These are phyloP conservation scores for Pterocarpus santalinus DNA, from an alignment of 306 rosid species.

Conservation along the genomic window DNA sequence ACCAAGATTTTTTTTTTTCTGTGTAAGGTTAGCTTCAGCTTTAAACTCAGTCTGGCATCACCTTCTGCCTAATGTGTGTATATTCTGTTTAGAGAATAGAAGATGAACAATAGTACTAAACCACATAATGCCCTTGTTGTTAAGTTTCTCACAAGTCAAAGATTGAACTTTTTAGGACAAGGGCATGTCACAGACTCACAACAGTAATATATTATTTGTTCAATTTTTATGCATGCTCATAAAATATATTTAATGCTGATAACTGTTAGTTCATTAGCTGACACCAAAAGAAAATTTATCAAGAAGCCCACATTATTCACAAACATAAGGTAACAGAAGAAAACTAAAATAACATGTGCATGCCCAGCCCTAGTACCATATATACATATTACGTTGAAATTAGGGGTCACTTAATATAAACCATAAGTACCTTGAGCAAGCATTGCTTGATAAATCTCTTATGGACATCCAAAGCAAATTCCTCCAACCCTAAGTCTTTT, in stretches of 20 bases:
- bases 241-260: neutral
- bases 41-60: no score
- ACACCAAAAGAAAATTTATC: neutral
- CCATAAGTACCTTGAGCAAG: conserved; percentile 66
- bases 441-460: conserved; percentile 85
- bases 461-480: conserved; percentile 78
- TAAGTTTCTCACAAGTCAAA: no score
- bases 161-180: no score
- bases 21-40: no score
- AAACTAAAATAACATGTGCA: neutral
- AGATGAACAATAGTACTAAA: no score
- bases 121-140: no score
- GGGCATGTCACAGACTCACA: no score
- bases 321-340: neutral
- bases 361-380: conserved; percentile 9
- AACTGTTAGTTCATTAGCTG: neutral
- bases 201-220: no score
- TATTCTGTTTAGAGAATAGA: no score
- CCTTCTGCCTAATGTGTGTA: no score
- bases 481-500: conserved; percentile 77
- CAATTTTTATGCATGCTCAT: no score
- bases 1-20: no score
- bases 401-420: conserved; percentile 16
- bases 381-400: conserved; percentile 1
- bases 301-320: neutral